Percentiles rank a stretch among this genome's conserved stretches.
phyloP scores from a whole-genome alignment of 306 rosid genomes.

The Carpinus viminea region DNA sequence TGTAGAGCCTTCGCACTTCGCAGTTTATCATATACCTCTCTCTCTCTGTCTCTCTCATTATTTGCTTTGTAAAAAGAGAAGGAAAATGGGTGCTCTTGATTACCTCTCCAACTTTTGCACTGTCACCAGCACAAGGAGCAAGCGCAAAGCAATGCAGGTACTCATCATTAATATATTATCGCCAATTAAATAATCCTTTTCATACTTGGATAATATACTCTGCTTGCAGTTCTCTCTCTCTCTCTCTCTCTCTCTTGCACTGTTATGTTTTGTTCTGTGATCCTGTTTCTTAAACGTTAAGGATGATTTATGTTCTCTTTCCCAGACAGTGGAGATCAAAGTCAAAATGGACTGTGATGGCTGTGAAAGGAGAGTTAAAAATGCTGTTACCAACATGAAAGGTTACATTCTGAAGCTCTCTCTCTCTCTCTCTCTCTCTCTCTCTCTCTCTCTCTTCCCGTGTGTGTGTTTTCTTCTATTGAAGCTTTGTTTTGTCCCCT shows the following conservation, averaged over 20 bases:
- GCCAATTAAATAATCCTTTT: background rate
- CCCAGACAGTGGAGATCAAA: constrained; percentile 81
- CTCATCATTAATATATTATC: background rate
- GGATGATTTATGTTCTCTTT: background rate
- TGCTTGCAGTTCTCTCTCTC: too few relatives aligned
- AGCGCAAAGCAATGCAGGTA: constrained; percentile 91
- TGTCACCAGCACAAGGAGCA: constrained; percentile 47
- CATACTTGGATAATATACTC: too few relatives aligned
- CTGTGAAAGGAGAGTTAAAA: constrained; percentile 78
- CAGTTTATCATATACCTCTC: constrained; percentile 27
- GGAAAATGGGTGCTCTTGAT: constrained; percentile 81
- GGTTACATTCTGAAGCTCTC: constrained; percentile 36
- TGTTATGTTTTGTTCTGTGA: background rate
- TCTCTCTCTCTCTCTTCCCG: too few relatives aligned
- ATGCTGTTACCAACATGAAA: constrained; percentile 69
- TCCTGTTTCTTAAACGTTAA: background rate
- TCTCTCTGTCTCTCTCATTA: constrained; percentile 11
- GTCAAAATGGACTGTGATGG: constrained; percentile 96
- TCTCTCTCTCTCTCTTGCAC: background rate
- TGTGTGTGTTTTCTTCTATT: too few relatives aligned
- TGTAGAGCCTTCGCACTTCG: constrained; percentile 24
- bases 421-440: constrained; percentile 5
- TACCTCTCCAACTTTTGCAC: constrained; percentile 71
- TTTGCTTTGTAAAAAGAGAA: constrained; percentile 21
- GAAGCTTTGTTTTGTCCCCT: constrained; percentile 14